Conservation (phyloP, 116 monocot genomes). For the Cymodocea nodosa region DNA sequence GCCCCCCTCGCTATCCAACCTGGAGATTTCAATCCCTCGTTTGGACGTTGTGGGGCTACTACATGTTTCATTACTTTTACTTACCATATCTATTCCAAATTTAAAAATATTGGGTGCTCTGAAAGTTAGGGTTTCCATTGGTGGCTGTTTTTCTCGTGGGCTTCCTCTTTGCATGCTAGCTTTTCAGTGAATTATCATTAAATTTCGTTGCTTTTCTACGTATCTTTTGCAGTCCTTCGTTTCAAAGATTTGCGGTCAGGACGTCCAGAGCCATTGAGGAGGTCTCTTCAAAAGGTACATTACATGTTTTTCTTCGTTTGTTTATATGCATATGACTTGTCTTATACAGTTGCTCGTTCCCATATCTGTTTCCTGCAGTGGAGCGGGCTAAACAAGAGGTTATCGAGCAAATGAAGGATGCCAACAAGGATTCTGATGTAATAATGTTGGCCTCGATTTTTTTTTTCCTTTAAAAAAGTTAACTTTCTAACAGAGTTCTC, state of each 20-base stretch:
- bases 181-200: too few relatives aligned
- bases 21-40: slow-evolving; percentile 7
- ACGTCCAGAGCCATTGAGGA: slow-evolving; percentile 21
- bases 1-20: slow-evolving; percentile 60
- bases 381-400: background rate
- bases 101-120: background rate
- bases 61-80: slow-evolving; percentile 2
- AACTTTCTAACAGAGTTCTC: background rate
- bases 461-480: too few relatives aligned
- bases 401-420: slow-evolving; percentile 7
- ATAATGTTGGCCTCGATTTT: background rate
- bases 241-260: slow-evolving; percentile 58
- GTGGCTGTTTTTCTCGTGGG: background rate
- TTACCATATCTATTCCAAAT: background rate
- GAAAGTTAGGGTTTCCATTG: too few relatives aligned
- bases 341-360: too few relatives aligned
- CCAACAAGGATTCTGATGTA: slow-evolving; percentile 8
- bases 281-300: slow-evolving; percentile 19
- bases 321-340: too few relatives aligned
- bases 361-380: background rate
- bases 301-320: background rate
- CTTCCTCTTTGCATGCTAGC: background rate
- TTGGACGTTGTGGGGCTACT: slow-evolving; percentile 52
- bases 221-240: slow-evolving; percentile 22
- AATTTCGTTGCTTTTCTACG: too few relatives aligned